Conservation (phyloP, 2,329 filamentous ascomycete genomes). For the Cordyceps tenuipes region DNA sequence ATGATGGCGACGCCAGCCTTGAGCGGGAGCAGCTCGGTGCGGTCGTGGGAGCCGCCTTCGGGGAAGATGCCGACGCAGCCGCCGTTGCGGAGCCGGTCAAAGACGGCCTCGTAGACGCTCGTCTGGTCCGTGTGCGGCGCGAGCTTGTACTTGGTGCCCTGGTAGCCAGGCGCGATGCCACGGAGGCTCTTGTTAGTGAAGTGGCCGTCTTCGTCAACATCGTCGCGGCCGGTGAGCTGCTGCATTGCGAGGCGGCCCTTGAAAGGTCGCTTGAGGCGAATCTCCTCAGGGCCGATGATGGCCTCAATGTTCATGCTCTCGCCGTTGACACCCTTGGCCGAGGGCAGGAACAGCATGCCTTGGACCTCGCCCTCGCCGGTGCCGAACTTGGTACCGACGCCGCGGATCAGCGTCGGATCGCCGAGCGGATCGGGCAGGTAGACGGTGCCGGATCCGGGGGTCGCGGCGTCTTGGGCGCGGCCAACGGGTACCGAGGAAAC, state of each 20-base stretch:
- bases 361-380: constrained; percentile 61
- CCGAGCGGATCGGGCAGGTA: constrained; percentile 84
- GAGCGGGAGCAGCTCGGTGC: constrained; percentile 80
- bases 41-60: constrained; percentile 91
- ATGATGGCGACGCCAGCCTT: constrained; percentile 98
- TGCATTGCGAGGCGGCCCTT: constrained; percentile 64
- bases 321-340: constrained; percentile 65
- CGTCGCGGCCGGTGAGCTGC: constrained; percentile 74
- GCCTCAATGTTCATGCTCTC: constrained; percentile 78
- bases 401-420: constrained; percentile 71
- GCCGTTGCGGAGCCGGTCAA: constrained; percentile 68
- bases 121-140: constrained; percentile 93
- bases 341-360: constrained; percentile 80
- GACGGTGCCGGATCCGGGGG: constrained; percentile 67
- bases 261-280: constrained; percentile 81
- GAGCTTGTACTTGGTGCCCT: constrained; percentile 76
- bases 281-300: constrained; percentile 70
- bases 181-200: constrained; percentile 48
- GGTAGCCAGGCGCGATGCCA: constrained; percentile 52
- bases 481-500: constrained; percentile 91
- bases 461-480: constrained; percentile 81
- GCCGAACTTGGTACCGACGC: constrained; percentile 77
- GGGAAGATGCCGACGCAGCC: constrained; percentile 96
- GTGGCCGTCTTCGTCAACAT: constrained; percentile 59
- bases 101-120: constrained; percentile 88